These are phyloP conservation scores for Oryza australiensis DNA, from an alignment of 176 grass and related monocot species.

Conservation along the genomic window DNA sequence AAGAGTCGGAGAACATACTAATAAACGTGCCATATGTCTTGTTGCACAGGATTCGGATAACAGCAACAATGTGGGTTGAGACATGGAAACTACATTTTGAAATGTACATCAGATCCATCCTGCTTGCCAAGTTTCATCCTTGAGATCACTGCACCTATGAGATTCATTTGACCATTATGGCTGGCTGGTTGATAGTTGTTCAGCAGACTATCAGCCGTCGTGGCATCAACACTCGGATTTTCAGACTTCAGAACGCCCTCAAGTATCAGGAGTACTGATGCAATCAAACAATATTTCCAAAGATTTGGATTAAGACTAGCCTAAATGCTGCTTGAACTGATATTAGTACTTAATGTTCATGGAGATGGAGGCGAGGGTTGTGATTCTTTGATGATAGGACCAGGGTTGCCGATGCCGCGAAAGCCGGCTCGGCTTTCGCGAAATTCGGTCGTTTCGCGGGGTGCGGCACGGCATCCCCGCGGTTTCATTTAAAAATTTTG, in stretches of 20 bases:
- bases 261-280: not conserved
- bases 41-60: conserved; percentile 1
- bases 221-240: not conserved
- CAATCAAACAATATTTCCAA: conserved; percentile 7
- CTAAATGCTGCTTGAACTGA: not conserved
- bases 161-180: not conserved
- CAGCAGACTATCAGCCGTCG: not conserved
- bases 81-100: not conserved
- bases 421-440: too few species aligned
- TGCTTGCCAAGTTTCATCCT: not conserved
- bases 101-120: not conserved
- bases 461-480: too few species aligned
- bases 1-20: too few species aligned
- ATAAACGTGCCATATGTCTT: not conserved
- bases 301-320: not conserved
- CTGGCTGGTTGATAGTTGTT: not conserved
- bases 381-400: not conserved
- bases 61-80: not conserved
- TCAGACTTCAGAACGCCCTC: not conserved
- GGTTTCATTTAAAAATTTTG: too few species aligned
- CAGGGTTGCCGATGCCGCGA: too few species aligned
- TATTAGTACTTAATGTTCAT: not conserved
- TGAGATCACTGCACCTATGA: not conserved
- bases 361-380: not conserved
- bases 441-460: too few species aligned